Evolutionary conservation across 768 basidiomycete species (phyloP).

Genomic region (Boletellus sp.): DNA sequence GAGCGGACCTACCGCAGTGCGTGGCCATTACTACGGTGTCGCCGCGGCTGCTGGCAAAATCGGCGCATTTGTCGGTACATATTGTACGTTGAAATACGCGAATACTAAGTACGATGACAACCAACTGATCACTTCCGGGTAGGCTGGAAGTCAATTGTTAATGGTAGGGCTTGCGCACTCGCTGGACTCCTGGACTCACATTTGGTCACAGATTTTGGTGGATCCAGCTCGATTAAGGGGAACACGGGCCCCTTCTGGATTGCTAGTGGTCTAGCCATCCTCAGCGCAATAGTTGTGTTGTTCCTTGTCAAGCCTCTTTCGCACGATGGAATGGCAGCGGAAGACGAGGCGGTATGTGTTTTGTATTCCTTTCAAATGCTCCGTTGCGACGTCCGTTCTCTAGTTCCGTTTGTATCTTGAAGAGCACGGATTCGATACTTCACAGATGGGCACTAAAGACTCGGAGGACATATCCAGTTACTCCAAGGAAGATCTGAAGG

Average conservation of each 20-base stretch:
- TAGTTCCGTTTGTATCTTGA: slow-evolving; percentile 84
- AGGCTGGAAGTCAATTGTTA: slow-evolving; percentile 68
- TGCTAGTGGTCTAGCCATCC: slow-evolving; percentile 76
- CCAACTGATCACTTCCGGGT: slow-evolving; percentile 5
- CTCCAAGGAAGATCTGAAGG: slow-evolving; percentile 6
- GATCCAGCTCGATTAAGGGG: slow-evolving; percentile 45
- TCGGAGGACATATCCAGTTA: slow-evolving; percentile 23
- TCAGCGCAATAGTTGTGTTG: slow-evolving; percentile 71
- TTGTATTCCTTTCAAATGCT: background rate
- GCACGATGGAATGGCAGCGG: slow-evolving; percentile 74
- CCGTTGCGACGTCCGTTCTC: background rate
- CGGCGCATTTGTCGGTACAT: slow-evolving; percentile 81
- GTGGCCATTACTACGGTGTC: slow-evolving; percentile 81
- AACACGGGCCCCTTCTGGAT: slow-evolving; percentile 89
- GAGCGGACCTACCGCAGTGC: slow-evolving; percentile 77
- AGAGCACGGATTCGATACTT: slow-evolving; percentile 73
- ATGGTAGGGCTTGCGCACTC: slow-evolving; percentile 31
- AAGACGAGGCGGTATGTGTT: slow-evolving; percentile 58
- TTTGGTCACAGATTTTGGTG: slow-evolving; percentile 53
- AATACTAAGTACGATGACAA: background rate
- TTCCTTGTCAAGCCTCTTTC: slow-evolving; percentile 71
- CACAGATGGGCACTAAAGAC: slow-evolving; percentile 56
- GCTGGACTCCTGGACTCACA: background rate
- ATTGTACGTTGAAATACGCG: slow-evolving; percentile 47
- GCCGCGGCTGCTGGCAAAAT: slow-evolving; percentile 86